Conservation (phyloP, 257 asterid genomes). For the Ehretia macrophylla region DNA sequence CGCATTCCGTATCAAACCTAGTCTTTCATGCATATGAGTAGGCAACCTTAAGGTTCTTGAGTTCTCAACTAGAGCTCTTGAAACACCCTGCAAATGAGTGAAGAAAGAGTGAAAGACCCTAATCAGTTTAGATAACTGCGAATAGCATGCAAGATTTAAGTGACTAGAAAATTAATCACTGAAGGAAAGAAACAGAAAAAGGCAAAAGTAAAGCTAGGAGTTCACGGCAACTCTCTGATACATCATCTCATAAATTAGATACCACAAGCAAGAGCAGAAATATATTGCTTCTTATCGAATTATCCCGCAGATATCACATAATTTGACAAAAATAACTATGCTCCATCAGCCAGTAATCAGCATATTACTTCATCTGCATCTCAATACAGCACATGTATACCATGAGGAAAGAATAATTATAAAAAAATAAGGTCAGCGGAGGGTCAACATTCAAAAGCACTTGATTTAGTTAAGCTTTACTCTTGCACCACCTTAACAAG, state of each 20-base stretch:
- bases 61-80: conserved; percentile 78
- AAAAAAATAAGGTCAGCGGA: no score
- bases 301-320: no score
- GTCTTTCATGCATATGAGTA: conserved; percentile 77
- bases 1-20: conserved; percentile 76
- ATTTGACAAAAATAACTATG: no score
- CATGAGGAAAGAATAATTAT: no score
- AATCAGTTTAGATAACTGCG: neutral
- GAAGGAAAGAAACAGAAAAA: neutral
- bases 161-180: neutral
- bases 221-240: neutral
- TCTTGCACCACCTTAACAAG: no score
- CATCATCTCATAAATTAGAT: neutral
- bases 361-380: no score
- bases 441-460: no score
- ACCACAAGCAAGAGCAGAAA: neutral
- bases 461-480: no score
- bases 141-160: neutral
- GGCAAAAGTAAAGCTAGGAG: neutral
- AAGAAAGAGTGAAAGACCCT: conserved; percentile 5
- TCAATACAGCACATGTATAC: no score
- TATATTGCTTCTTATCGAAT: neutral
- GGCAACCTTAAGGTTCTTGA: conserved; percentile 87
- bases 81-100: conserved; percentile 62
- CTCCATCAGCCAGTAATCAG: no score